Conservation (phyloP, 495 filamentous ascomycete species). For the Aspergillus funiculosus region DNA sequence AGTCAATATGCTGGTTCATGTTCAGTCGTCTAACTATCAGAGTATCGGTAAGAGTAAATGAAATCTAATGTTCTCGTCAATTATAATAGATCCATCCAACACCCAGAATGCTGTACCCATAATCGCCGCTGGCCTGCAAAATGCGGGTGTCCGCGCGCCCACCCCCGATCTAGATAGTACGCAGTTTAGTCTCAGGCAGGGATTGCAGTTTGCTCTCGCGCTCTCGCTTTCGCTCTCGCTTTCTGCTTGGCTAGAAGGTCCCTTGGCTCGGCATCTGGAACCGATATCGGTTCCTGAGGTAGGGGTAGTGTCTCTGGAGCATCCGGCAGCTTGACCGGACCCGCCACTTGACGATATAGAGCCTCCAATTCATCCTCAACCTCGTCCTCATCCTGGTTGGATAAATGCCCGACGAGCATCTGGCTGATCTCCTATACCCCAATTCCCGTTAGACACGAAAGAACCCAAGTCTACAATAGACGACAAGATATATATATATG, state of each 20-base stretch:
- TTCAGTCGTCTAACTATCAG: not conserved
- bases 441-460: slow-evolving; percentile 7
- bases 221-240: slow-evolving; percentile 32
- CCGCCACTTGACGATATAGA: slow-evolving; percentile 61
- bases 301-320: slow-evolving; percentile 47
- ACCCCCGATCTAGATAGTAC: slow-evolving; percentile 7
- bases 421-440: slow-evolving; percentile 72
- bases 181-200: slow-evolving; percentile 26
- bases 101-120: no score
- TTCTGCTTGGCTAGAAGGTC: slow-evolving; percentile 29
- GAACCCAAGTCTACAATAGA: not conserved
- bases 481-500: not conserved
- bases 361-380: slow-evolving; percentile 91
- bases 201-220: slow-evolving; percentile 29
- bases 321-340: slow-evolving; percentile 48
- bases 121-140: no score
- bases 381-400: slow-evolving; percentile 92
- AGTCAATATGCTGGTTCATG: not conserved
- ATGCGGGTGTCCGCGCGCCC: no score
- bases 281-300: slow-evolving; percentile 14
- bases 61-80: no score
- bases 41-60: no score
- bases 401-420: slow-evolving; percentile 78
- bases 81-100: no score
- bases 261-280: slow-evolving; percentile 21